Conservation (phyloP, 2,329 filamentous ascomycete genomes). For the Fusarium subtropicale region DNA sequence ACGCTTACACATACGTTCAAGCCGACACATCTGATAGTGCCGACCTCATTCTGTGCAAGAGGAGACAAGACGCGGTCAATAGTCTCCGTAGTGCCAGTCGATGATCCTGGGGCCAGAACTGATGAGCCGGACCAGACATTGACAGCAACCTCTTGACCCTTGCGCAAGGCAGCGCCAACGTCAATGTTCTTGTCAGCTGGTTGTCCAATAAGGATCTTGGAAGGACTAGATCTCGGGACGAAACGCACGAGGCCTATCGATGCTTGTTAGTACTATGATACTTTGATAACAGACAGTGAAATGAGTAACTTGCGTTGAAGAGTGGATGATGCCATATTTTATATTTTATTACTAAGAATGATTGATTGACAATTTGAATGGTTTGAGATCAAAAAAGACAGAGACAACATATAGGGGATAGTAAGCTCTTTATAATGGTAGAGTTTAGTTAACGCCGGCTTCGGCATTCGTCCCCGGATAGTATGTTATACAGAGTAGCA, state of each 20-base stretch:
- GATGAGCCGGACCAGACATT: constrained; percentile 69
- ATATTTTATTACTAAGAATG: background rate
- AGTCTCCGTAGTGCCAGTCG: constrained; percentile 60
- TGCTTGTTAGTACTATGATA: background rate
- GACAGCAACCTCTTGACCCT: constrained; percentile 67
- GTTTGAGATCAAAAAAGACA: background rate
- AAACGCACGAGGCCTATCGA: constrained; percentile 69
- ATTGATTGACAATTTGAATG: background rate
- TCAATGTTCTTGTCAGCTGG: constrained; percentile 65
- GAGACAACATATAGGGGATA: background rate
- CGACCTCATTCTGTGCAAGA: constrained; percentile 54
- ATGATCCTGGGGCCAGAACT: constrained; percentile 64
- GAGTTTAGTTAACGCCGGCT: constrained; percentile 30
- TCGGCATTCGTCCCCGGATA: constrained; percentile 25
- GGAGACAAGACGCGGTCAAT: constrained; percentile 62
- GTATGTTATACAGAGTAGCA: constrained; percentile 8
- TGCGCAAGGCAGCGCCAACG: constrained; percentile 67
- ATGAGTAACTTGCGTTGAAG: constrained; percentile 38
- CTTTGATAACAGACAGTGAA: background rate
- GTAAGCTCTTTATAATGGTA: constrained; percentile 27
- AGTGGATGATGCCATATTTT: constrained; percentile 37
- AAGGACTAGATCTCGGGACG: constrained; percentile 61
- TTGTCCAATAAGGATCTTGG: constrained; percentile 66
- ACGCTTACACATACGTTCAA: constrained; percentile 58
- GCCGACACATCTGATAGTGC: constrained; percentile 69